These are phyloP conservation scores for Ascochyta clinopodiicola DNA, from an alignment of 2,329 filamentous ascomycete genomes.

Conservation along the genomic window DNA sequence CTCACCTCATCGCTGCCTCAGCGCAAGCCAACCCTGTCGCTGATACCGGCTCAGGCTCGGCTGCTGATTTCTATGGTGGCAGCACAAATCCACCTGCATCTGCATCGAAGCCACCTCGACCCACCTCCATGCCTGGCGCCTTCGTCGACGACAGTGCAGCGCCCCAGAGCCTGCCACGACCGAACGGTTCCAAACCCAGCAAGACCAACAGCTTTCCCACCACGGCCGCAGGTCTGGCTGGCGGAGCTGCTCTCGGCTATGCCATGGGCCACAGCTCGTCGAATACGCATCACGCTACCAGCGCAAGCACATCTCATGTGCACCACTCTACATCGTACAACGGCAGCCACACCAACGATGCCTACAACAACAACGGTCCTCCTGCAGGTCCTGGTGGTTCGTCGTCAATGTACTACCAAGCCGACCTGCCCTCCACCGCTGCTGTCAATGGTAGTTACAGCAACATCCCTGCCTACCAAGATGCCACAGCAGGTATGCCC, in stretches of 20 bases:
- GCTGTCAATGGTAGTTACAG: constrained; percentile 43
- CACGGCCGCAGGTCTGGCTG: constrained; percentile 45
- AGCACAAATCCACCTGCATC: constrained; percentile 24
- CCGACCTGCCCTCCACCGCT: constrained; percentile 30
- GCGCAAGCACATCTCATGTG: constrained; percentile 32
- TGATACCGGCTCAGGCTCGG: constrained; percentile 67
- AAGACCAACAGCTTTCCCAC: constrained; percentile 42
- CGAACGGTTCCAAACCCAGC: constrained; percentile 32
- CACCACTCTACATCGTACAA: constrained; percentile 34
- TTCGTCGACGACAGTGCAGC: constrained; percentile 41
- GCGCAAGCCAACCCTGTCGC: constrained; percentile 59
- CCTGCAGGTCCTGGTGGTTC: constrained; percentile 5
- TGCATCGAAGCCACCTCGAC: constrained; percentile 46
- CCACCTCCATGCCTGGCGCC: constrained; percentile 45
- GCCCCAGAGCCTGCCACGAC: constrained; percentile 44
- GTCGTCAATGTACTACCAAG: constrained; percentile 40
- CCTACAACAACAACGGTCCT: neutral
- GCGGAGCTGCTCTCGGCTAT: constrained; percentile 53
- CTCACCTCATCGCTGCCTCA: constrained; percentile 63
- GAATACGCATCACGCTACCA: constrained; percentile 32
- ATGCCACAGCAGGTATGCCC: constrained; percentile 31
- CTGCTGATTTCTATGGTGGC: constrained; percentile 62
- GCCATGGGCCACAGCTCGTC: constrained; percentile 46
- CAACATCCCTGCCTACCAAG: constrained; percentile 43
- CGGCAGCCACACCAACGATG: constrained; percentile 25